Percentiles rank a stretch among this genome's conserved stretches.
phyloP scores from a whole-genome alignment of 805 yeast species.

The Schizosaccharomyces cryophilus region DNA sequence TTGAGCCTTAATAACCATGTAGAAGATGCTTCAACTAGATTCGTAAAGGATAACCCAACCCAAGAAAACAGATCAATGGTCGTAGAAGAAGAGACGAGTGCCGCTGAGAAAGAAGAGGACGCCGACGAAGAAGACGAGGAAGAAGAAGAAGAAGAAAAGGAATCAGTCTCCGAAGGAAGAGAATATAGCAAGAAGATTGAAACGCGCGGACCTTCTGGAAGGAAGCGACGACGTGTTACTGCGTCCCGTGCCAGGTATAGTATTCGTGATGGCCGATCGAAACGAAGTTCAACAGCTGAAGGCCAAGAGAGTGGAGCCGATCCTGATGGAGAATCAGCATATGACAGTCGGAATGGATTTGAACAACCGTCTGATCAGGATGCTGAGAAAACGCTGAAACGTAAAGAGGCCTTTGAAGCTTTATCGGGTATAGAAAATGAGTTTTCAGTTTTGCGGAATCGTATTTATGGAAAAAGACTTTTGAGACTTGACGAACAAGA shows the following conservation, averaged over 20 bases:
- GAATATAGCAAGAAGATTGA: neutral
- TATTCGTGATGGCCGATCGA: neutral
- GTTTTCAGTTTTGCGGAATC: neutral
- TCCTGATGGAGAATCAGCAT: neutral
- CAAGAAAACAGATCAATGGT: too few relatives aligned
- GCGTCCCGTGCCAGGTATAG: neutral
- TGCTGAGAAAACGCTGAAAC: neutral
- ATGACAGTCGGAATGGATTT: neutral
- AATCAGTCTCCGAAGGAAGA: neutral
- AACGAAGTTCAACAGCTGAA: neutral
- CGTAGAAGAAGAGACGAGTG: too few relatives aligned
- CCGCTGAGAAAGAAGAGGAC: too few relatives aligned
- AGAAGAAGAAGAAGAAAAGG: neutral
- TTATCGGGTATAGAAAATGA: neutral
- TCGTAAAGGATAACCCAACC: too few relatives aligned
- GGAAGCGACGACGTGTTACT: neutral
- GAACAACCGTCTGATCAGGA: neutral
- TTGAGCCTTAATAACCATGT: too few relatives aligned
- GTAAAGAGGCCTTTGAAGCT: neutral
- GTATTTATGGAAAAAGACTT: neutral
- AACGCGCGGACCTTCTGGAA: too few relatives aligned
- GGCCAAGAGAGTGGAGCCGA: neutral
- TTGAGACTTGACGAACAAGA: neutral
- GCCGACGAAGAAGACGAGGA: neutral
- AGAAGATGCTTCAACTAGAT: too few relatives aligned